Conservation (phyloP, 202 grass and related monocot genomes). For the Elaeis oleifera region DNA sequence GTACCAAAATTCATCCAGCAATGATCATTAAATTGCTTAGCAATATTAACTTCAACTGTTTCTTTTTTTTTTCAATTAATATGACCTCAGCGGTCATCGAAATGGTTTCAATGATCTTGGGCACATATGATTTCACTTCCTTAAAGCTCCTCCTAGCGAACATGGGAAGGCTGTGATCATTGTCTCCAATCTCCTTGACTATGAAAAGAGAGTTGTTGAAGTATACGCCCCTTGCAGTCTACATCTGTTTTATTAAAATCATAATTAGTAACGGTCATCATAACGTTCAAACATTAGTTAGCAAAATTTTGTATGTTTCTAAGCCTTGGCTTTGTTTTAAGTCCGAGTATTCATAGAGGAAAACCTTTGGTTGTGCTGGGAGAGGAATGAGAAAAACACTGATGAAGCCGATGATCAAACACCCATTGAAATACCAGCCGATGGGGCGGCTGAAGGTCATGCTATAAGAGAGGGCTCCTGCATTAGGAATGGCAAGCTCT, state of each 20-base stretch:
- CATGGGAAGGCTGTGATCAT: conserved; percentile 14
- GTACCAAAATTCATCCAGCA: background rate
- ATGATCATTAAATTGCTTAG: no score
- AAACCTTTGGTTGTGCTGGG: conserved; percentile 21
- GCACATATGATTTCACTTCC: conserved; percentile 53
- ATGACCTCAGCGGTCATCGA: no score
- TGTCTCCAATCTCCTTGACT: conserved; percentile 7
- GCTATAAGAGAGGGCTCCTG: conserved; percentile 43
- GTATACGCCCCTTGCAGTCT: conserved; percentile 64
- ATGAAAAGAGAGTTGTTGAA: conserved; percentile 42
- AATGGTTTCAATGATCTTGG: conserved; percentile 43
- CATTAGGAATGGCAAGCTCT: no score
- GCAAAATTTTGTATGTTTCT: background rate
- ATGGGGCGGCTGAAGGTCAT: conserved; percentile 72
- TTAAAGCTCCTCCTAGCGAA: conserved; percentile 50
- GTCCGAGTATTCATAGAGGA: no score
- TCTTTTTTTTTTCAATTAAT: no score
- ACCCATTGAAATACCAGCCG: conserved; percentile 84
- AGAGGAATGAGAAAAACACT: conserved; percentile 18
- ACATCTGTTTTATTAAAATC: background rate
- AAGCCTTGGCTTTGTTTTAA: conserved; percentile 29
- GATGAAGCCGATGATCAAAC: conserved; percentile 84
- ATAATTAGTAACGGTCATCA: no score
- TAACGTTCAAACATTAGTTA: no score
- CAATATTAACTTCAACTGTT: background rate